phyloP scores from a whole-genome alignment of 345 rosid genomes.

The Eucalyptus fibrosa region DNA sequence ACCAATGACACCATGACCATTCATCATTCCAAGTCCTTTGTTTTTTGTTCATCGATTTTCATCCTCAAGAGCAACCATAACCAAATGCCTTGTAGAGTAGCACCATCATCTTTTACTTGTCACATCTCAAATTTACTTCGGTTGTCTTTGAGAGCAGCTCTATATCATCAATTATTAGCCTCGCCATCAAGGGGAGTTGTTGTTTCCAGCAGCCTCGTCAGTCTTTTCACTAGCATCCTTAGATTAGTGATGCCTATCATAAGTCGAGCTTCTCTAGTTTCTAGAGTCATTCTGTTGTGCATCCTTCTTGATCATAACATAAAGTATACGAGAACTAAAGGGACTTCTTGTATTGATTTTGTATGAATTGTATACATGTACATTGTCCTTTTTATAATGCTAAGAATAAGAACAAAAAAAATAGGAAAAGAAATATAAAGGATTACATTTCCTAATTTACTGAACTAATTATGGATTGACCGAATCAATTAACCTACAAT shows the following conservation, averaged over 20 bases:
- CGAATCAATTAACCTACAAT: background rate
- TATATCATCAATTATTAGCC: background rate
- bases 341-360: background rate
- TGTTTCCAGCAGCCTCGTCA: accelerated
- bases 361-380: background rate
- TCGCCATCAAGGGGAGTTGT: background rate
- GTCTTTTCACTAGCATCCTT: background rate
- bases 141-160: background rate
- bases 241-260: background rate
- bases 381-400: background rate
- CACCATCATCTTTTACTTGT: background rate
- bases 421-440: background rate
- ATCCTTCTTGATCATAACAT: background rate
- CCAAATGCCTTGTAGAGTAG: background rate
- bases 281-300: accelerated
- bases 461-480: background rate
- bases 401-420: background rate
- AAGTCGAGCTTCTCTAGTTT: background rate
- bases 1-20: background rate
- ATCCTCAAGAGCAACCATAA: background rate
- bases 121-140: background rate
- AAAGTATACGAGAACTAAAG: too few species aligned
- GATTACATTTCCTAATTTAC: too few species aligned
- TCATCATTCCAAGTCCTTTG: background rate
- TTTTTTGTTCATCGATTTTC: background rate